These are phyloP conservation scores for Carallia pectinifolia DNA, from an alignment of 345 rosid genomes.

Conservation along the genomic window DNA sequence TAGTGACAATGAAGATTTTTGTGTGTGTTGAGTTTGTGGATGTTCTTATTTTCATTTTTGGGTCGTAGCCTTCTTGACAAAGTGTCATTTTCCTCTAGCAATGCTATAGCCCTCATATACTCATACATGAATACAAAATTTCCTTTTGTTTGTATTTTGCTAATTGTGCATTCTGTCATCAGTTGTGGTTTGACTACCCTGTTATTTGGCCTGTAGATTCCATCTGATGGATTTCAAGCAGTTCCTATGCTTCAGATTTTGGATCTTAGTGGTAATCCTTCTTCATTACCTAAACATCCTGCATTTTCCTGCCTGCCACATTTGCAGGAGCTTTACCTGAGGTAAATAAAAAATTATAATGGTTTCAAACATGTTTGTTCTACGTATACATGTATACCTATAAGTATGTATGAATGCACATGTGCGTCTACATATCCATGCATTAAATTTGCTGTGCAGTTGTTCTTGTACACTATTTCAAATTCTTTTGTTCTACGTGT, in stretches of 20 bases:
- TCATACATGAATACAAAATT: not conserved
- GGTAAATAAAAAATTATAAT: conserved; percentile 44
- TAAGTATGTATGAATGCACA: not conserved
- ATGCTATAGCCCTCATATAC: not conserved
- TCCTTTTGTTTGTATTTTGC: not conserved
- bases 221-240: conserved; percentile 68
- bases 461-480: not conserved
- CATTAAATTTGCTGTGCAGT: not conserved
- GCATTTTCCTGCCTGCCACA: conserved; percentile 62
- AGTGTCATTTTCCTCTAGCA: too few relatives aligned
- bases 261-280: conserved; percentile 74
- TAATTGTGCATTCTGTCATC: not conserved
- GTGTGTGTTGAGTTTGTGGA: too few relatives aligned
- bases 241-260: conserved; percentile 68
- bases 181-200: conserved; percentile 5
- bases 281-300: conserved; percentile 52
- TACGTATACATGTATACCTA: not conserved
- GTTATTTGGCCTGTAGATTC: conserved; percentile 50
- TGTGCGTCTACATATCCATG: not conserved
- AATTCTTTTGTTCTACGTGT: conserved; percentile 9
- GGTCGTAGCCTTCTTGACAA: too few relatives aligned
- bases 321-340: conserved; percentile 80
- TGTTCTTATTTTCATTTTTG: too few relatives aligned
- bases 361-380: not conserved
- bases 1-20: too few relatives aligned